Evolutionary conservation across 306 rosid genomes (phyloP), one percentile per base, ranked within the genome.

Genomic region (Glycine soja): DNA sequence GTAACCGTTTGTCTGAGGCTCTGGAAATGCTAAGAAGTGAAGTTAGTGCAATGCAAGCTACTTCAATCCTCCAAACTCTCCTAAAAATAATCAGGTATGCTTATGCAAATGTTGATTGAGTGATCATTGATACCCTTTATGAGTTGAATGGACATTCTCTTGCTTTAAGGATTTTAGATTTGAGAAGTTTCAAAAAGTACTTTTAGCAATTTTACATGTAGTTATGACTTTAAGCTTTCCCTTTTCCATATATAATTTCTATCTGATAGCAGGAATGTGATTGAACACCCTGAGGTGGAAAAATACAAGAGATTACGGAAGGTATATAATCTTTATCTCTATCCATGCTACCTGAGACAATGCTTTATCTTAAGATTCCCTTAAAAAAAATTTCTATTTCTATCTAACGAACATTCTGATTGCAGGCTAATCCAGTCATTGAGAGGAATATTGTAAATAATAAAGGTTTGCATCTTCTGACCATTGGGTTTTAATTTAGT

Each of bases 401-500:
- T 67, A 40, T 66, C 70, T 70, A 67, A 85, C 14, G 69, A 47
- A 75, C 48, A 78, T 72, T 79, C 13, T 51, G 69, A 86, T 84
- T 84, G 88, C 98, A 95, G 99, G 88, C 88, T 24, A 95, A 95
- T 89, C 92, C 97, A 9, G 73, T 82, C 71, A 93, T 95, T 54
- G 83, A 87, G 84, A 90, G 88, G 90, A 87, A 88, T 82, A 82
- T 95, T 58, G 71, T 89, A 71, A 85, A 82, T 72, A 86, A 84
- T 83, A 88, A 85, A 92, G 99, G 99, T 95, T 52, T 81, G 89
- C 73, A 38, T 58, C 76, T 77, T 78, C 57, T 43, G 68, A 75
- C 34, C 52, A 30, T 73, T 40, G 61, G 7, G 16, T 80, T 72
- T 67, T 57, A 3, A 79, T 78, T 50, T 76, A 71, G 36, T 18